Percentiles rank a stretch among this genome's conserved stretches.
Conservation (phyloP, 2,329 filamentous ascomycete genomes). For the Tolypocladium ophioglossoides region DNA sequence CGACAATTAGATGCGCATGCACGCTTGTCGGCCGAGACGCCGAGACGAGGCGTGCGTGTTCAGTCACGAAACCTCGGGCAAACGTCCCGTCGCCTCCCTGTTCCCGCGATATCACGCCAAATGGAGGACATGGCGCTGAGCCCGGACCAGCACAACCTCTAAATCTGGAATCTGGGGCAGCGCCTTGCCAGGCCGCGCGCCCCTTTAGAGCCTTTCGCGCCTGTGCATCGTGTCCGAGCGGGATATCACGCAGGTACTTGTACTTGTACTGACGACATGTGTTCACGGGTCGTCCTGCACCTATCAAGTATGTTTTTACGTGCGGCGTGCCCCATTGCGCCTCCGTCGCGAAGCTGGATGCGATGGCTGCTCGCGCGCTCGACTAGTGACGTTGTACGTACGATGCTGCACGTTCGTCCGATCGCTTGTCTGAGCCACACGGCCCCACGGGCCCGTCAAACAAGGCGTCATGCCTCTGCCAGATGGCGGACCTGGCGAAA, state of each 20-base stretch:
- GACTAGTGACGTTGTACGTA: background rate
- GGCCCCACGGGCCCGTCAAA: background rate
- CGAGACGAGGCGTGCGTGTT: background rate
- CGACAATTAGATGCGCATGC: too few species aligned
- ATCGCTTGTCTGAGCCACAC: background rate
- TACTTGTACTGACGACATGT: background rate
- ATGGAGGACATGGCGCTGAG: too few species aligned
- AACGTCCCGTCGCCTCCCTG: background rate
- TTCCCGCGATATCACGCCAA: background rate
- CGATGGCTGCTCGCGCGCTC: background rate
- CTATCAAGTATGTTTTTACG: too few species aligned
- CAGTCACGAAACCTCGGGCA: background rate
- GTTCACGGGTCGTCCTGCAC: background rate
- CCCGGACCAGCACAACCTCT: too few species aligned
- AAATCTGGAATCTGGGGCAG: background rate
- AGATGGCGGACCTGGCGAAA: background rate
- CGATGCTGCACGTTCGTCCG: constrained; percentile 2
- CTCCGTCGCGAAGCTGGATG: constrained; percentile 1
- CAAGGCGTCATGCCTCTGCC: background rate
- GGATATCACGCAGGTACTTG: too few species aligned
- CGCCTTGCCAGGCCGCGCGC: background rate
- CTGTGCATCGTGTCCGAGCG: too few species aligned
- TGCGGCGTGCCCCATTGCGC: background rate
- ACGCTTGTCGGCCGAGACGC: too few species aligned
- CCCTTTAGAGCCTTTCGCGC: background rate